Evolutionary conservation across 345 rosid genomes (phyloP).

Genomic region (Syzygium aqueum): DNA sequence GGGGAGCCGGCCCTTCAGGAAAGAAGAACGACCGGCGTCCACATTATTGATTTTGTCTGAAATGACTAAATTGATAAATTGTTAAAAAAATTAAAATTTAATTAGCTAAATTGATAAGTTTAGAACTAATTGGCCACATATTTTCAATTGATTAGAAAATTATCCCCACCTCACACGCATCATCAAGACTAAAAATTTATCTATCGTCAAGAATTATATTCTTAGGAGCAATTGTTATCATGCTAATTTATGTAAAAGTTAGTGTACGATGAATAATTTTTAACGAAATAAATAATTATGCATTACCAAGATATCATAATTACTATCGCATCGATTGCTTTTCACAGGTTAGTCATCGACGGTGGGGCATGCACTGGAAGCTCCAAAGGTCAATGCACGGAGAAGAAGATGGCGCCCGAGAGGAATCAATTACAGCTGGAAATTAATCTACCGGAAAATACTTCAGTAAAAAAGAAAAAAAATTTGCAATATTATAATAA

Average conservation of each 20-base stretch:
- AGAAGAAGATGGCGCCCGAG: too few species aligned
- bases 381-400: too few species aligned
- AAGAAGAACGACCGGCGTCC: background rate
- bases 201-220: background rate
- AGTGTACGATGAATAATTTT: background rate
- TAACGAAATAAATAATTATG: background rate
- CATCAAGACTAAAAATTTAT: background rate
- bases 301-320: background rate
- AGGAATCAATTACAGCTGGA: too few species aligned
- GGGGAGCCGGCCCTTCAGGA: background rate
- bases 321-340: background rate
- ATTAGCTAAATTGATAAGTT: rapidly evolving
- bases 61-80: background rate
- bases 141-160: rapidly evolving
- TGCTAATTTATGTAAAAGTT: background rate
- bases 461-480: background rate
- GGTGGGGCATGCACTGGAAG: background rate
- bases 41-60: background rate
- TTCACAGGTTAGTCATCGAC: background rate
- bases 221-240: background rate
- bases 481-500: background rate
- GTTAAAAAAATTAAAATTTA: rapidly evolving
- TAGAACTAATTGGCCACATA: rapidly evolving
- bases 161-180: background rate
- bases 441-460: background rate